Base-by-base conservation (phyloP, 805 yeast species). In the Ogataea nakhonphanomensis region DNA sequence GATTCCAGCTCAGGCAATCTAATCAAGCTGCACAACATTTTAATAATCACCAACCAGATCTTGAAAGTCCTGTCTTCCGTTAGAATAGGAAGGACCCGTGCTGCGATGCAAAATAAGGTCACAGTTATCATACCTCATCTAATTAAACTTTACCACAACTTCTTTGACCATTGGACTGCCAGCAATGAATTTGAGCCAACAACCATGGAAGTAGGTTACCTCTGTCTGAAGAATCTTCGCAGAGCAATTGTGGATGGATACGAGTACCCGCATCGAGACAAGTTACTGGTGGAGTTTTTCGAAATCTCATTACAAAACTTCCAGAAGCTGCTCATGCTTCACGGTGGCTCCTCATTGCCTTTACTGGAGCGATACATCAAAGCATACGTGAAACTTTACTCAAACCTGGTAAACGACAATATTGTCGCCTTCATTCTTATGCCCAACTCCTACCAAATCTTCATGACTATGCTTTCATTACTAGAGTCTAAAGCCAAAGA, bases 51-150 rank as follows among this genome's bases (percentile, higher is more conserved):
- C 39, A 87, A 87, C 59, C 95, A 89, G 58, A 71, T 86, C 3
- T 71, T 90, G 47, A 93, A 93, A 61, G 69, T 75, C 3, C 62
- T 91, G 20, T 73, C 90, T 1, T 66, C 82, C 40, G 89, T 90
- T 1, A 70, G 90, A 50, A 85, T 91, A 25, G 98, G 98, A 6
- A 74, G 87, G 46, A 78, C 91, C 2, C 74, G 85, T 51, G 80
- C 81, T 15, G 86, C 88, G 0, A 71, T 89, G 75, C 93, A 84
- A 57, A 67, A 76, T 35, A 79, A 84, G 45, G 74, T 85, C 0
- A 86, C 87, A 0, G 60, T 76, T 3, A 62, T 90, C 2, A 70
- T 81, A 8, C 79, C 83, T 0, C 64, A 76, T 2, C 58, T 88
- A 27, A 73, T 80, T 17, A 73, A 77, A 41, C 64, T 81, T 36